Percentiles rank a stretch among this genome's conserved stretches.
Evolutionary conservation across 768 basidiomycete species (phyloP).

Genomic region (Naganishia kalamii): DNA sequence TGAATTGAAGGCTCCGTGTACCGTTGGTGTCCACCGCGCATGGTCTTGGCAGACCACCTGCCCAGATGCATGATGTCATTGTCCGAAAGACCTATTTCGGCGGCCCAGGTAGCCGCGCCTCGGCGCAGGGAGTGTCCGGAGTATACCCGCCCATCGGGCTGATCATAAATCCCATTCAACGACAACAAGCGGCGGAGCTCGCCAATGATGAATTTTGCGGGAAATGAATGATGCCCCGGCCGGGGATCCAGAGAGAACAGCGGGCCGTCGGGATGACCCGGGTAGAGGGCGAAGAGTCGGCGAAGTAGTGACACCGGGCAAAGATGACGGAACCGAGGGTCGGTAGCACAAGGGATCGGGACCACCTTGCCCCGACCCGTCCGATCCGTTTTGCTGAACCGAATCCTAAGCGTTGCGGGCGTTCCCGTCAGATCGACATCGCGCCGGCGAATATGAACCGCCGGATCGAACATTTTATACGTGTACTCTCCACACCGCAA

Average conservation of each 20-base stretch:
- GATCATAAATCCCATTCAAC: background rate
- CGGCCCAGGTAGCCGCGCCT: slow-evolving; percentile 20
- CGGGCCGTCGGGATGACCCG: background rate
- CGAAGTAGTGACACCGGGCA: background rate
- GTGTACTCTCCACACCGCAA: background rate
- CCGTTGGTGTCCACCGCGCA: background rate
- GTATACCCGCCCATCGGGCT: background rate
- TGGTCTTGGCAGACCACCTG: slow-evolving; percentile 2
- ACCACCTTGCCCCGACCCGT: background rate
- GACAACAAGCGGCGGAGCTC: background rate
- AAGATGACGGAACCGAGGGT: background rate
- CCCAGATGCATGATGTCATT: slow-evolving; percentile 17
- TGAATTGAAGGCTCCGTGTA: background rate
- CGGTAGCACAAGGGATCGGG: background rate
- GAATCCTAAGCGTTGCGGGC: background rate
- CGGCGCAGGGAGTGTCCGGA: slow-evolving; percentile 17
- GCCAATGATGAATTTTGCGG: background rate
- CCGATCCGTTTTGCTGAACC: background rate
- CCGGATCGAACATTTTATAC: background rate
- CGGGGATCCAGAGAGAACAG: background rate
- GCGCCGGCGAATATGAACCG: background rate
- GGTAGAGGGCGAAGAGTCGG: background rate
- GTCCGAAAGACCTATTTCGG: slow-evolving; percentile 2
- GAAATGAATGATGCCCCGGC: background rate
- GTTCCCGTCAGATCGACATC: background rate